Conservation (phyloP, 495 filamentous ascomycete genomes). For the Aspergillus sclerotiicarbonarius region DNA sequence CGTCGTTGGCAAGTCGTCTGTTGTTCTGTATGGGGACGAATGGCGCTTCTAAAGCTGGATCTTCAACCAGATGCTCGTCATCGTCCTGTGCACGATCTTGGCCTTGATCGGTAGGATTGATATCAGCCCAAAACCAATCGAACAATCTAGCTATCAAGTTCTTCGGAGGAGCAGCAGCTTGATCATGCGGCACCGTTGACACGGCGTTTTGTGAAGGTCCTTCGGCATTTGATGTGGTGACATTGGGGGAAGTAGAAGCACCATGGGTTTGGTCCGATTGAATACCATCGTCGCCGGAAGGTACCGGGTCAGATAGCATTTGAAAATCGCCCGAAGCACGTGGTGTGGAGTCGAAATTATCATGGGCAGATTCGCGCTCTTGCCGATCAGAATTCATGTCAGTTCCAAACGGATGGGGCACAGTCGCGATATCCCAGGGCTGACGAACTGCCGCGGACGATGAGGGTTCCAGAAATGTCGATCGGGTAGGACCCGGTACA, state of each 20-base stretch:
- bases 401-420: background rate
- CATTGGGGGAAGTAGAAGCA: background rate
- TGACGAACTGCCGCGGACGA: background rate
- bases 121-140: slow-evolving; percentile 67
- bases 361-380: background rate
- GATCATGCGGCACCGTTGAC: slow-evolving; percentile 5
- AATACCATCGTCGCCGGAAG: background rate
- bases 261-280: background rate
- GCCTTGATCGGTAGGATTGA: slow-evolving; percentile 33
- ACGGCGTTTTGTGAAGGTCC: background rate
- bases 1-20: slow-evolving; percentile 18
- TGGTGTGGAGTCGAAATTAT: background rate
- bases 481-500: background rate
- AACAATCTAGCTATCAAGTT: slow-evolving; percentile 22
- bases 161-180: slow-evolving; percentile 13
- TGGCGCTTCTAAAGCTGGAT: slow-evolving; percentile 59
- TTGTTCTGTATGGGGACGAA: slow-evolving; percentile 56
- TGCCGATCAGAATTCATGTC: background rate
- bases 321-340: background rate
- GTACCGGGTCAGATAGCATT: background rate
- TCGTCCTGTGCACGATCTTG: slow-evolving; percentile 39
- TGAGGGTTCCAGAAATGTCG: background rate
- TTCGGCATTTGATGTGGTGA: background rate
- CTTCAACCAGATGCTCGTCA: slow-evolving; percentile 57
- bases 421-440: slow-evolving; percentile 9